Conservation (phyloP, 495 filamentous ascomycete species). For the Neurospora sp. region DNA sequence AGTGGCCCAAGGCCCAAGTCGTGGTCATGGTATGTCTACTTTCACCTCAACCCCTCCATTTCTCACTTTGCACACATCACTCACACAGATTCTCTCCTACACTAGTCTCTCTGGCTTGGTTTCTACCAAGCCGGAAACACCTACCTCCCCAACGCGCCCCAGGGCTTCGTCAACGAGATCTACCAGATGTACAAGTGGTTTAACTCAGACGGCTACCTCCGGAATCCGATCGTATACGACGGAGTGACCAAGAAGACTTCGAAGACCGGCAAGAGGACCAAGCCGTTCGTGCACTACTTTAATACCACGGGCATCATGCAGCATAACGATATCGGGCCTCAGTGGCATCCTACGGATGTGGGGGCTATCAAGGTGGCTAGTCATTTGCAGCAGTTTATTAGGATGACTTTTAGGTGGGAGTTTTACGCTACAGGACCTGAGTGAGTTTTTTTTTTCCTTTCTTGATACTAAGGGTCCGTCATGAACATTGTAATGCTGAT, state of each 20-base stretch:
- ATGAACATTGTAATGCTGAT: background rate
- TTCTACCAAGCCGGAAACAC: conserved; percentile 45
- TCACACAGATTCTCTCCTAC: background rate
- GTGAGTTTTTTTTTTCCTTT: conserved; percentile 15
- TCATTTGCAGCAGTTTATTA: conserved; percentile 50
- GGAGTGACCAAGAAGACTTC: conserved; percentile 31
- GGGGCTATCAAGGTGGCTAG: conserved; percentile 60
- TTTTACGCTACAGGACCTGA: conserved; percentile 51
- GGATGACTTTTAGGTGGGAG: conserved; percentile 47
- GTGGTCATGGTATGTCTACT: conserved; percentile 45
- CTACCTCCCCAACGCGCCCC: conserved; percentile 38
- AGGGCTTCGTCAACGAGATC: conserved; percentile 43
- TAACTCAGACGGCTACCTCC: conserved; percentile 37
- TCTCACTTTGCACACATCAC: background rate
- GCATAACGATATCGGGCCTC: conserved; percentile 58
- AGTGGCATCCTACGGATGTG: conserved; percentile 56
- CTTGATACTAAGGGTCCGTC: background rate
- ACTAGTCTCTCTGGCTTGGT: conserved; percentile 51
- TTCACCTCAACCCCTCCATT: background rate
- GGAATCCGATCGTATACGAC: conserved; percentile 32
- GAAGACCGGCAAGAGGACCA: conserved; percentile 19
- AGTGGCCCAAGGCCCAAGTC: conserved; percentile 53
- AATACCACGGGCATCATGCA: conserved; percentile 57
- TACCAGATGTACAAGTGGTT: conserved; percentile 46
- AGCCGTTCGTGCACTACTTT: conserved; percentile 57